Base-by-base conservation (phyloP, 495 filamentous ascomycete species). In the Podospora conica region DNA sequence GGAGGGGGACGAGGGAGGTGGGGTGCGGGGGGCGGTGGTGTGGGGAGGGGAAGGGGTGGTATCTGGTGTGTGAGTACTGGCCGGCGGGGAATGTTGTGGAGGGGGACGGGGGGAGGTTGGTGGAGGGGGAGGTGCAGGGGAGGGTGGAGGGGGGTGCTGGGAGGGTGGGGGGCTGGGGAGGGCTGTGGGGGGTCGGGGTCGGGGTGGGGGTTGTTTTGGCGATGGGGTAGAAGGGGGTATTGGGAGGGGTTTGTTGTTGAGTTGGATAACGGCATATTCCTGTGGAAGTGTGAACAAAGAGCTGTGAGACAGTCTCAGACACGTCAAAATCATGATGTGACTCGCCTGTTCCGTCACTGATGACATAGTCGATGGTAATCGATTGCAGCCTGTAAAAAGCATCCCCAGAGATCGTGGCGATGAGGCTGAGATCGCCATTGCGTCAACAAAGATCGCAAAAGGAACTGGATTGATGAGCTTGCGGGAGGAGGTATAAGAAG, bases 11-110 rank as follows among this genome's bases (percentile, higher is more conserved):
- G 10, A 88, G 76, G 21, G 75, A 81, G 55, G 84, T 93, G 0
- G 91, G 91, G 9, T 96, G 91, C 74, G 89, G 83, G 40, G 76
- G 83, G 55, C 75, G 79, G 63, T 74, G 86, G 64, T 94, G 91
- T 65, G 82, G 79, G 22, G 78, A 77, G 53, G 63, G 69, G 55
- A 62, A 53, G 25, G 87, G 89, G 8, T 93, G 87, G 88, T 91
- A 84, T 72, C 79, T 95, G 24, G 90, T 90, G 18, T 96, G 92
- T 76, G 90, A 93, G 79, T 96, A 95, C 76, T 84, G 74, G 68
- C 91, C 89, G 3, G 71, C 80, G 2, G 92, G 92, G 21, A 96
- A 96, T 75, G 81, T 94, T 0, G 73, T 83, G 18, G 2, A 0
- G 11, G 29, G 40, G 40, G 40, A n/a, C 0, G 40, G 40, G 1